Percentiles rank a stretch among this genome's conserved stretches.
These are phyloP conservation scores for Backusella psychrophila DNA, from an alignment of 192 early-diverging fungal genomes.

Conservation along the genomic window DNA sequence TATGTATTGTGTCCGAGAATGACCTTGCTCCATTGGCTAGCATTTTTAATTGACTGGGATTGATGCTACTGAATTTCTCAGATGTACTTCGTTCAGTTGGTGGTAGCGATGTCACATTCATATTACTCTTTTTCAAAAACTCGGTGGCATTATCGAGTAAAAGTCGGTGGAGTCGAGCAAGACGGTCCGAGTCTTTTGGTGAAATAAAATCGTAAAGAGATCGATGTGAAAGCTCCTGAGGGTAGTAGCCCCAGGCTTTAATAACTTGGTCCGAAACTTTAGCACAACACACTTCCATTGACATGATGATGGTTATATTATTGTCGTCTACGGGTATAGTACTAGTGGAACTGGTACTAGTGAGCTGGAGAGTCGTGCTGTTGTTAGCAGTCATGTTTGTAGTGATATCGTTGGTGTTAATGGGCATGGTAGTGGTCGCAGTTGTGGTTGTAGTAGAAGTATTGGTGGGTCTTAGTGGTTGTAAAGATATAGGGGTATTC, in stretches of 20 bases:
- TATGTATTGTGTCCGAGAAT: slow-evolving; percentile 45
- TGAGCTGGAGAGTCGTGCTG: not conserved
- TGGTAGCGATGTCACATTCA: not conserved
- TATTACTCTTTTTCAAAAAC: not conserved
- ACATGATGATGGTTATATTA: slow-evolving; percentile 41
- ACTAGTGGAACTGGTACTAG: slow-evolving; percentile 25
- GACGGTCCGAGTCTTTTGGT: slow-evolving; percentile 39
- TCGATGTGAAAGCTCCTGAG: slow-evolving; percentile 52
- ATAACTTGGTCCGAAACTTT: slow-evolving; percentile 50
- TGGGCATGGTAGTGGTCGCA: slow-evolving; percentile 1
- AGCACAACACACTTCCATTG: slow-evolving; percentile 52
- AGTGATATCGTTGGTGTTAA: not conserved
- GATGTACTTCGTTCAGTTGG: slow-evolving; percentile 28
- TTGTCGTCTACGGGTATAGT: slow-evolving; percentile 24
- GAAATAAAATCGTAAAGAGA: slow-evolving; percentile 49
- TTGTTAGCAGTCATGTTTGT: not conserved
- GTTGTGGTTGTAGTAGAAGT: not conserved
- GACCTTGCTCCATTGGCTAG: slow-evolving; percentile 41
- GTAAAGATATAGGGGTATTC: not conserved
- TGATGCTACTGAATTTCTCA: slow-evolving; percentile 35
- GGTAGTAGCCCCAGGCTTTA: slow-evolving; percentile 52
- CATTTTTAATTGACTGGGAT: slow-evolving; percentile 34
- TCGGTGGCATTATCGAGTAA: slow-evolving; percentile 38
- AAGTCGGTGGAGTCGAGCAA: slow-evolving; percentile 35
- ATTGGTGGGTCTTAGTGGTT: not conserved